Conservation (phyloP, 768 basidiomycete species). For the Podaxis sp. region DNA sequence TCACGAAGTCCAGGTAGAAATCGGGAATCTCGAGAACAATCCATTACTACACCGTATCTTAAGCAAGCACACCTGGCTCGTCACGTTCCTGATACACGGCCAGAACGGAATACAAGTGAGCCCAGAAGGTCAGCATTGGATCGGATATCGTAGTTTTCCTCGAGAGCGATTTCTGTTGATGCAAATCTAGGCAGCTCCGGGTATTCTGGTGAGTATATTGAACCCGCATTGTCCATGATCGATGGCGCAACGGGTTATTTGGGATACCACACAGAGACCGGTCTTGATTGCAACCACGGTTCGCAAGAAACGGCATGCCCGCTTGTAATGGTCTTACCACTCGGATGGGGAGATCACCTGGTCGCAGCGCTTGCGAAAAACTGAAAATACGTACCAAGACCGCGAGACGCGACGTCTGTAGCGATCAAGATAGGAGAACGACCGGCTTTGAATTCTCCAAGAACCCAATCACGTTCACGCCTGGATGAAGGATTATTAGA, state of each 20-base stretch:
- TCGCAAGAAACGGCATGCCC: conserved; percentile 16
- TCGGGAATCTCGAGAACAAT: conserved; percentile 11
- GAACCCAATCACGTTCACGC: conserved; percentile 98
- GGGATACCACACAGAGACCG: conserved; percentile 13
- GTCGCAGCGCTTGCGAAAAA: conserved; percentile 46
- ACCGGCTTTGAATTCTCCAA: conserved; percentile 97
- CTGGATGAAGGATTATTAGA: conserved; percentile 34
- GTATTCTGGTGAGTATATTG: conserved; percentile 12
- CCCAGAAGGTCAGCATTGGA: conserved; percentile 7
- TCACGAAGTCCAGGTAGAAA: conserved; percentile 14
- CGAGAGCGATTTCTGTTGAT: conserved; percentile 10
- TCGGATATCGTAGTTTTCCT: conserved; percentile 9
- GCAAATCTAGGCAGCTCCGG: conserved; percentile 7
- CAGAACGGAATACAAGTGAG: conserved; percentile 14
- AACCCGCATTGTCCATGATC: conserved; percentile 5
- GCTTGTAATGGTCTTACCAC: conserved; percentile 15
- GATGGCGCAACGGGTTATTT: conserved; percentile 5
- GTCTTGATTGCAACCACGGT: conserved; percentile 10
- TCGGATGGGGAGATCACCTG: conserved; percentile 25
- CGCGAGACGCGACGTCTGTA: conserved; percentile 99
- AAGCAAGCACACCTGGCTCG: conserved; percentile 12
- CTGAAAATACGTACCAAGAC: conserved; percentile 87
- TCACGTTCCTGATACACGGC: conserved; percentile 13
- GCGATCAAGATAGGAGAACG: conserved; percentile 97
- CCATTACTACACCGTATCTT: conserved; percentile 7